Percentiles rank a stretch among this genome's conserved stretches.
Evolutionary conservation across 768 basidiomycete species (phyloP).

Genomic region (Russula brevipes): DNA sequence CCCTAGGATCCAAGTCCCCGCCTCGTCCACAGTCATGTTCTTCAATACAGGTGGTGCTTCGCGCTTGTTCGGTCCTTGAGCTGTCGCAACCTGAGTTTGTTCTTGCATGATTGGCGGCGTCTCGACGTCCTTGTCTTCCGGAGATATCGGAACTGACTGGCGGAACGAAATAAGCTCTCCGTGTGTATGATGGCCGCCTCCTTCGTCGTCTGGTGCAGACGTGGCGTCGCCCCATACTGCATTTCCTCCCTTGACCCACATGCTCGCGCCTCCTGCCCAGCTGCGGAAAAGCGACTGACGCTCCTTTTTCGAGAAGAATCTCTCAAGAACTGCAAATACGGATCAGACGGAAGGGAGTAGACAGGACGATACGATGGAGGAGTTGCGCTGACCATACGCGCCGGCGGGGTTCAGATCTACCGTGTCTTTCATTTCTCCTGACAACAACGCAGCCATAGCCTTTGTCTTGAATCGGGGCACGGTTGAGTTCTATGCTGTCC

Average conservation of each 20-base stretch:
- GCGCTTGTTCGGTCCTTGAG: conserved; percentile 1
- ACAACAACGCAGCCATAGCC: conserved; percentile 91
- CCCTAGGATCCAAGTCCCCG: conserved; percentile 71
- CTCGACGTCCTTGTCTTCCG: conserved; percentile 24
- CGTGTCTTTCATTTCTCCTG: conserved; percentile 94
- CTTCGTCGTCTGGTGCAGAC: conserved; percentile 75
- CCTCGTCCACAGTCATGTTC: conserved; percentile 78
- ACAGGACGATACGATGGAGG: background rate
- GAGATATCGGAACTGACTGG: conserved; percentile 19
- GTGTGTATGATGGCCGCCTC: conserved; percentile 53
- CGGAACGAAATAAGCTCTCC: conserved; percentile 84
- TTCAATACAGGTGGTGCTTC: conserved; percentile 24
- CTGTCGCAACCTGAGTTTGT: background rate
- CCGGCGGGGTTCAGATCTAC: conserved; percentile 81
- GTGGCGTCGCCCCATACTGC: conserved; percentile 75
- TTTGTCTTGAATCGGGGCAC: conserved; percentile 56
- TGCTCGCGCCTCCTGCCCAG: conserved; percentile 91
- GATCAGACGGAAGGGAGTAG: background rate
- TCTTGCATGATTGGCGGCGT: conserved; percentile 13
- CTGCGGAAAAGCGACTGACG: conserved; percentile 84
- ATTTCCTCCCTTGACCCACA: conserved; percentile 93
- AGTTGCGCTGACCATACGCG: conserved; percentile 51
- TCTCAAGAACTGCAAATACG: conserved; percentile 55
- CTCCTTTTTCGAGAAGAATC: conserved; percentile 88
- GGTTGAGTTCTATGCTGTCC: background rate